Evolutionary conservation across 1,284 basidiomycete species (phyloP), one percentile per base, ranked within the genome.

Genomic region (Moesziomyces sp.): DNA sequence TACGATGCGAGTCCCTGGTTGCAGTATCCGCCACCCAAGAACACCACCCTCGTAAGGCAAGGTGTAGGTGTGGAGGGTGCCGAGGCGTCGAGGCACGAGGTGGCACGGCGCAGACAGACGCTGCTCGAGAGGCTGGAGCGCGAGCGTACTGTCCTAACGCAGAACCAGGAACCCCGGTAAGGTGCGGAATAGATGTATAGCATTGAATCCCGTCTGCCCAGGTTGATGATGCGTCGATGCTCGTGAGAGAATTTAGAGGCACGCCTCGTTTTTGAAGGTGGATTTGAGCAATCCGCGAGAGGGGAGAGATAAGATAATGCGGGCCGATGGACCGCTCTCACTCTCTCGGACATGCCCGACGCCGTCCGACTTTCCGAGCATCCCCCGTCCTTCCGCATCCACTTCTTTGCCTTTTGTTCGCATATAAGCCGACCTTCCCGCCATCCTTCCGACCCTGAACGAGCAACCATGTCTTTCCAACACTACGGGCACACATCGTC

Each of bases 1-100:
- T 79, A 67, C 44, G 77, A 80, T 28, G n/a, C 21, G 0, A 45
- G 58, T 44, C 43, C 35, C 3, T 52, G 46, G 54, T 18, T 72
- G 13, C 63, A 61, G 46, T 72, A 72, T 26, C 38, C 38, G 6
- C 14, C 38, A 14, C 16, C 16, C 38, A 11, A 10, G 10, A 10
- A 34, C 30, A 34, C 3, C 30, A 8, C 3, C 6, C 10, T 2
- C 13, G 11, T 3, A 18, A 3, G 16, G 16, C 38, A 16, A 8
- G 19, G 38, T 16, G 10, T 8, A n/a, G 35, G 30, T 13, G 35
- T 23, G 49, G 35, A 43, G 8, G 11, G 46, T 14, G 46, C 16
- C 16, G 35, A 24, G 35, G 16, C 21, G 40, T 7, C 40, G 34
- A 43, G 43, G 9, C 4, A n/a, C 1, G 43, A 48, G 24, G 46